phyloP scores from a whole-genome alignment of 768 basidiomycete species.

The Amanita rubescens region DNA sequence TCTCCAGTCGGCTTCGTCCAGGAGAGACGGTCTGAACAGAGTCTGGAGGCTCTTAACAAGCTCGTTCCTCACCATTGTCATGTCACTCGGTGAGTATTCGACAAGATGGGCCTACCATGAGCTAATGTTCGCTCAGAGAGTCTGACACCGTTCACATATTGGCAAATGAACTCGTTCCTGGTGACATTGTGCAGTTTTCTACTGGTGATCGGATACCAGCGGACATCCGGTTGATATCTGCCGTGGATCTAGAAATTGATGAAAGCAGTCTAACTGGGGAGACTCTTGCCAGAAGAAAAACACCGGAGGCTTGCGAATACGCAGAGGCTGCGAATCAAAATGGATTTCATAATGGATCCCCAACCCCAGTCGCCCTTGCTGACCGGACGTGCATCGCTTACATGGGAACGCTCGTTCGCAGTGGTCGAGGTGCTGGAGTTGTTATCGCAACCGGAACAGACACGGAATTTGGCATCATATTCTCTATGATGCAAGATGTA shows the following conservation, averaged over 20 bases:
- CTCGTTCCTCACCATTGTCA: conserved; percentile 97
- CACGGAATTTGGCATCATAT: conserved; percentile 94
- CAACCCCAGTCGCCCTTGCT: conserved; percentile 54
- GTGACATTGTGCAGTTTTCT: conserved; percentile 82
- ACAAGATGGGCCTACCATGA: conserved; percentile 18
- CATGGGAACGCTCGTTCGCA: conserved; percentile 94
- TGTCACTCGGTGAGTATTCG: conserved; percentile 52
- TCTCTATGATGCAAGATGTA: conserved; percentile 98
- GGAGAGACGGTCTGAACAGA: conserved; percentile 91
- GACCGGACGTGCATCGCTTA: conserved; percentile 86
- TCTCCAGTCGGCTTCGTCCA: conserved; percentile 84
- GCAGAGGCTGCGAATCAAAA: conserved; percentile 29
- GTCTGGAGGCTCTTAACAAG: conserved; percentile 90
- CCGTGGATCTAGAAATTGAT: conserved; percentile 87
- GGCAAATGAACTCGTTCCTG: conserved; percentile 95
- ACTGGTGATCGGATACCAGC: conserved; percentile 95
- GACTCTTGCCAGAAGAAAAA: conserved; percentile 74
- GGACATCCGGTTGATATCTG: conserved; percentile 77
- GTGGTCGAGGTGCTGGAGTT: conserved; percentile 79
- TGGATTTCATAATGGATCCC: background rate
- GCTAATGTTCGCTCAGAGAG: conserved; percentile 28
- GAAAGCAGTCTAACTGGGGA: conserved; percentile 95
- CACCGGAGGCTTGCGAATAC: conserved; percentile 43
- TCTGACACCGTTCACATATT: conserved; percentile 70
- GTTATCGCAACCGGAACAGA: conserved; percentile 82